A percentile compares a stretch with the other conserved stretches of the same genome.
phyloP scores from a whole-genome alignment of 139 green algal species.

The Chlamydomonas sp. region DNA sequence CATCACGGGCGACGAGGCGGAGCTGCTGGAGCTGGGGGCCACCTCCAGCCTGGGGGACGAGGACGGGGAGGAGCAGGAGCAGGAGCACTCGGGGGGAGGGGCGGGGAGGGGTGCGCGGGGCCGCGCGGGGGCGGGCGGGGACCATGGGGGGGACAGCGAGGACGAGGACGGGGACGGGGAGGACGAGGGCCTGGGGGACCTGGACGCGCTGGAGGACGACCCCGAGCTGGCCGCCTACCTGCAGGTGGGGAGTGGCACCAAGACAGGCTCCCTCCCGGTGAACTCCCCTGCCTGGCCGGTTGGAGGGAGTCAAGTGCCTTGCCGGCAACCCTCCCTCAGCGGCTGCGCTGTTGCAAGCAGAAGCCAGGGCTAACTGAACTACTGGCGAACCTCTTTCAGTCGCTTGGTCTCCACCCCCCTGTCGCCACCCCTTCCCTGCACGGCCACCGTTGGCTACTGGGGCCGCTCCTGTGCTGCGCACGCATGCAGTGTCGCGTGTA shows the following conservation, averaged over 20 bases:
- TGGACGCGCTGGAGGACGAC: constrained; percentile 40
- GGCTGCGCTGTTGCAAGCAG: too few species aligned
- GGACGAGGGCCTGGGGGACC: neutral
- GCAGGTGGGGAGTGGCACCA: constrained; percentile 11
- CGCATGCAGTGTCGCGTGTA: too few species aligned
- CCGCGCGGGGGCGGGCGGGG: neutral
- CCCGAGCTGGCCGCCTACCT: constrained; percentile 48
- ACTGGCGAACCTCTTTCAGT: too few species aligned
- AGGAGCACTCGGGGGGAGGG: neutral
- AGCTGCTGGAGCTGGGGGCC: neutral
- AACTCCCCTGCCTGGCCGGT: too few species aligned
- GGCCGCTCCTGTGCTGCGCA: too few species aligned
- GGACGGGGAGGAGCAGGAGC: neutral
- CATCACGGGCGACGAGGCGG: neutral
- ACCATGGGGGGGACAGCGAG: constrained; percentile 6
- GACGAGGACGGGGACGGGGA: too few species aligned
- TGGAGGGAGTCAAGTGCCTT: neutral
- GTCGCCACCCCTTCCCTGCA: too few species aligned
- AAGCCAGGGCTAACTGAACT: too few species aligned
- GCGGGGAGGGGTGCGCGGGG: neutral
- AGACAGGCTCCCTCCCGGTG: too few species aligned
- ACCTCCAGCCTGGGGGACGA: constrained; percentile 22
- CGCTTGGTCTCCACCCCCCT: too few species aligned
- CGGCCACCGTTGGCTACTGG: too few species aligned
- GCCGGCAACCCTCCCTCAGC: neutral